Evolutionary conservation across 306 rosid species (phyloP).

Genomic region (Fagus crenata): DNA sequence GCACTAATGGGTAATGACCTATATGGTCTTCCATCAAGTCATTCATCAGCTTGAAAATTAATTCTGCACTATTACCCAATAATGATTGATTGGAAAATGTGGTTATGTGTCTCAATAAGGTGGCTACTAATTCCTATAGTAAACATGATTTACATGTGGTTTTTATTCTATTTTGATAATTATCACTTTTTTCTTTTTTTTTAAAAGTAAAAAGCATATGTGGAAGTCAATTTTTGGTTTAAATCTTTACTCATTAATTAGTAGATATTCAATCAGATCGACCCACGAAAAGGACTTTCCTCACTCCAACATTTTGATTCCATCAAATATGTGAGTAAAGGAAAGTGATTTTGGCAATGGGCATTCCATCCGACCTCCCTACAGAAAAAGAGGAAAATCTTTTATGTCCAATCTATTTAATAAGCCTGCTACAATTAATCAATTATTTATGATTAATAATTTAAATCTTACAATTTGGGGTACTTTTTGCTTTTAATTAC

Average conservation of each 20-base stretch:
- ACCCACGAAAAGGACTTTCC: not conserved
- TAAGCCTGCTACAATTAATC: no score
- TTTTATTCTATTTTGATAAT: not conserved
- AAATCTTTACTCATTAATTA: not conserved
- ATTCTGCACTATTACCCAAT: not conserved
- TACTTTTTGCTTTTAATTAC: no score
- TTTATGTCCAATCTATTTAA: no score
- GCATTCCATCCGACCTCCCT: no score
- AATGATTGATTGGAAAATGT: not conserved
- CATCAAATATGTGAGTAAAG: no score
- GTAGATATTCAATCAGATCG: not conserved
- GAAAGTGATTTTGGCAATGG: no score
- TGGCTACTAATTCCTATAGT: no score
- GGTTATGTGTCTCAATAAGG: no score
- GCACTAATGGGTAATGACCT: slow-evolving; percentile 1
- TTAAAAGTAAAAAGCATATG: not conserved
- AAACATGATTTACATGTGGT: slow-evolving; percentile 6
- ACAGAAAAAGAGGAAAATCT: no score
- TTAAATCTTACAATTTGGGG: no score
- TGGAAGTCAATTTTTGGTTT: not conserved
- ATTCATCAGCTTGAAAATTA: slow-evolving; percentile 10
- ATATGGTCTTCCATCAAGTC: slow-evolving; percentile 18
- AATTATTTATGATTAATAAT: no score
- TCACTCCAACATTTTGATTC: not conserved
- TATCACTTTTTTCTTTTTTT: not conserved